Conservation (phyloP, 805 yeast species). For the Pichia occidentalis region DNA sequence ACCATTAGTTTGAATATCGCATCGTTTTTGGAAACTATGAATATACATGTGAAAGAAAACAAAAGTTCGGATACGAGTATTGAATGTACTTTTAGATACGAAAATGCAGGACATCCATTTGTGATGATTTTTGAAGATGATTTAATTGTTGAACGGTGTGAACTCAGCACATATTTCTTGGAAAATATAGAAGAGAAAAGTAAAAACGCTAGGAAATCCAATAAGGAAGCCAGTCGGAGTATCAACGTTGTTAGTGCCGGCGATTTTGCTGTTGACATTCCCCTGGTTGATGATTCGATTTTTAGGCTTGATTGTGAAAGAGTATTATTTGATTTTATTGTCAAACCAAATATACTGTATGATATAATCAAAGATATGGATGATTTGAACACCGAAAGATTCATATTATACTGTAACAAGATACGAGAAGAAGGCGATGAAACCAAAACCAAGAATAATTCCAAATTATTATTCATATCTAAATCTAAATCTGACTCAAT, state of each 20-base stretch:
- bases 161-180: slow-evolving; percentile 39
- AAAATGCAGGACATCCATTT: slow-evolving; percentile 47
- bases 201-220: neutral
- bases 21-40: slow-evolving; percentile 46
- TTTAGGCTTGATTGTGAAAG: slow-evolving; percentile 34
- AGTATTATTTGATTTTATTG: slow-evolving; percentile 43
- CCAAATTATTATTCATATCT: slow-evolving; percentile 50
- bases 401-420: slow-evolving; percentile 40
- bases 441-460: slow-evolving; percentile 21
- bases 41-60: slow-evolving; percentile 31
- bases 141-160: slow-evolving; percentile 48
- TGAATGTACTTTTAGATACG: slow-evolving; percentile 45
- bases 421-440: neutral
- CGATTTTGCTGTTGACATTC: slow-evolving; percentile 13
- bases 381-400: slow-evolving; percentile 45
- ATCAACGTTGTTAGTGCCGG: slow-evolving; percentile 20
- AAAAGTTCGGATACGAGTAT: slow-evolving; percentile 22
- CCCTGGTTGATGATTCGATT: slow-evolving; percentile 25
- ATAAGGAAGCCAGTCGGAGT: slow-evolving; percentile 23
- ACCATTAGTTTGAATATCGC: slow-evolving; percentile 38
- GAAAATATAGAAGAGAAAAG: slow-evolving; percentile 11
- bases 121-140: slow-evolving; percentile 49
- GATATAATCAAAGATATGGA: slow-evolving; percentile 51
- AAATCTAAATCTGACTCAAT: slow-evolving; percentile 50
- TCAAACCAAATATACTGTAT: slow-evolving; percentile 46